Evolutionary conservation across 352 stramenopile species (phyloP).

Genomic region (Phytophthora foliorum): DNA sequence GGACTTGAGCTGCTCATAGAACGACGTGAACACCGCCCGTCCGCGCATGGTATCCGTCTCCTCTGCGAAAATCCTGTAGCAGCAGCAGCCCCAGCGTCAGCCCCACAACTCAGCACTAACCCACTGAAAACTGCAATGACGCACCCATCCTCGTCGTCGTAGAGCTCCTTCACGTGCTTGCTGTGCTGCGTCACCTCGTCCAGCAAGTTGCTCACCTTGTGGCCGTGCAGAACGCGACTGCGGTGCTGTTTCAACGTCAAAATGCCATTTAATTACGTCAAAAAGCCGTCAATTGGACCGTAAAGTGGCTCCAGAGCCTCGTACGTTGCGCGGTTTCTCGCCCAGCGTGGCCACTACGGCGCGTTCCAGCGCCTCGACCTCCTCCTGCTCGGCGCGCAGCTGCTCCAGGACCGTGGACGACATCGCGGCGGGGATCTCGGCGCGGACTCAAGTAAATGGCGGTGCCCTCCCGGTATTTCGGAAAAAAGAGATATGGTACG

Average conservation of each 20-base stretch:
- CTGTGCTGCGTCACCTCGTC: constrained; percentile 77
- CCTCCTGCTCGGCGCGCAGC: constrained; percentile 81
- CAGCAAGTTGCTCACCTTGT: constrained; percentile 87
- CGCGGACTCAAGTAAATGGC: constrained; percentile 12
- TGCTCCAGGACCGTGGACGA: constrained; percentile 90
- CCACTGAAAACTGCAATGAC: constrained; percentile 22
- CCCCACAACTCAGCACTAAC: not conserved
- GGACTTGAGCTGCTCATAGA: constrained; percentile 90
- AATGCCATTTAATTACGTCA: constrained; percentile 7
- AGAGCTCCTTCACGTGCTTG: constrained; percentile 80
- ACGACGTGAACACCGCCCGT: constrained; percentile 86
- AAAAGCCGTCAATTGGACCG: not conserved
- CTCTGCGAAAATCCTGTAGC: constrained; percentile 71
- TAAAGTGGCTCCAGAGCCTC: constrained; percentile 20
- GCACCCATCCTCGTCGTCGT: constrained; percentile 85
- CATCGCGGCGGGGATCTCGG: constrained; percentile 53
- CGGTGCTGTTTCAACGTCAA: constrained; percentile 60
- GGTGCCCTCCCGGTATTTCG: constrained; percentile 9
- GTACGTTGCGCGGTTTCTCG: constrained; percentile 87
- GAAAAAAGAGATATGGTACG: constrained; percentile 27
- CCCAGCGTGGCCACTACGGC: constrained; percentile 75
- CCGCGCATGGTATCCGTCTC: constrained; percentile 85
- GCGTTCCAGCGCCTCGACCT: constrained; percentile 83
- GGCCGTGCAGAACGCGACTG: constrained; percentile 79
- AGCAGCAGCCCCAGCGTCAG: constrained; percentile 2